Base-by-base conservation (phyloP, 2,329 filamentous ascomycete genomes). In the Trichoderma citrinoviride region DNA sequence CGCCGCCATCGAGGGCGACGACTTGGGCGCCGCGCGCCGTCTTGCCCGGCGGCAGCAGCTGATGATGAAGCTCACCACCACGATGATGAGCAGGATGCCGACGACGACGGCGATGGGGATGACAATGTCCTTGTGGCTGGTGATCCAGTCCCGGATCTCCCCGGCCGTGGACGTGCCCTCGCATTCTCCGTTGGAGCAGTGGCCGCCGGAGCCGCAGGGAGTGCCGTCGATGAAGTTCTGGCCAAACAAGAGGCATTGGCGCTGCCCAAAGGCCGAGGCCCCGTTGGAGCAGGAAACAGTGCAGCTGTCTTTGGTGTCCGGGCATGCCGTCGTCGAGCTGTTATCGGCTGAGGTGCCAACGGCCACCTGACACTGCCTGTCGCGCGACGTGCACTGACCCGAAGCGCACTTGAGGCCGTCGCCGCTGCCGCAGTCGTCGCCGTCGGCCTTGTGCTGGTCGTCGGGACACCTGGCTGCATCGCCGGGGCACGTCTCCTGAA, bases 191-290 rank as follows among this genome's bases (percentile, higher is more conserved):
- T 93, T 94, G 58, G 76, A 74, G 77, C 95, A 99, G 64, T 81
- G 83, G 7, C 95, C 95, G 62, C 92, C 91, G 19, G 90, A 90
- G 60, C 87, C 84, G 74, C 95, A 99, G 1, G 85, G 80, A 1
- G 95, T 98, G 19, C 95, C 95, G 74, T 99, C 95, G 33, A 98
- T 81, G 78, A 96, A 98, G 78, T 96, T 95, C 75, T 97, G 93
- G 74, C 91, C 89, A 79, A 96, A 85, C 23, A 85, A 84, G 66
- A 90, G 88, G 77, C 92, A 97, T 7, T 84, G 82, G 8, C 50
- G 50, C 21, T 37, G 27, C n/a, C 64, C 64, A 47, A 66, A 62
- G 5, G 58, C 44, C 21, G 27, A 23, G 14, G 43, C 27, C 19
- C 52, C 53, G 25, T 89, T 90, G 3, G 84, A 83, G 76, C 95